These are phyloP conservation scores for Aureobasidium namibiae DNA, from an alignment of 2,329 filamentous ascomycete genomes.

Conservation along the genomic window DNA sequence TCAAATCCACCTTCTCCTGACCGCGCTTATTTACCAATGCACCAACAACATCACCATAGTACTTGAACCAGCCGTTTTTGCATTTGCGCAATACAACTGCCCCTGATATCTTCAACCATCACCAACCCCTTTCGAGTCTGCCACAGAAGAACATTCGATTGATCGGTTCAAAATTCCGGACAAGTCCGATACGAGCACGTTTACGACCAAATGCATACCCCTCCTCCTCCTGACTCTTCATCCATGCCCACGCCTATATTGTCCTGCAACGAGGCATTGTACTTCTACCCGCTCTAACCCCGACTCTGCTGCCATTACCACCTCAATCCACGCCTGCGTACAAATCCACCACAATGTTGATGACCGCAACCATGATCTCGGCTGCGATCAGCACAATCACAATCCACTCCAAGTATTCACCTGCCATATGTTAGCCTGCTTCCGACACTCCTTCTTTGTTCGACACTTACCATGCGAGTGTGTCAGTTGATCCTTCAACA, in stretches of 20 bases:
- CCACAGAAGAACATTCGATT: not conserved
- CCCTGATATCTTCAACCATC: not conserved
- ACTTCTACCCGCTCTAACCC: no score
- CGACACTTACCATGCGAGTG: constrained; percentile 85
- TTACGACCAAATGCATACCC: not conserved
- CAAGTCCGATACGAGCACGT: not conserved
- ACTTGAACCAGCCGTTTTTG: not conserved
- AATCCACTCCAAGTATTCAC: constrained; percentile 45
- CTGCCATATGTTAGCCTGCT: constrained; percentile 45
- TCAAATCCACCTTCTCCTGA: constrained; percentile 1
- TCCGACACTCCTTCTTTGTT: constrained; percentile 35
- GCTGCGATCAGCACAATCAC: constrained; percentile 94
- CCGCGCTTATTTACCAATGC: not conserved
- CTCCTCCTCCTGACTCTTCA: not conserved
- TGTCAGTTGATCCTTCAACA: constrained; percentile 90
- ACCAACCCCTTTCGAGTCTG: not conserved
- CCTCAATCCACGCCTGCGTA: constrained; percentile 50
- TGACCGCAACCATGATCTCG: constrained; percentile 74
- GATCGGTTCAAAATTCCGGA: not conserved
- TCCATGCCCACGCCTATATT: not conserved
- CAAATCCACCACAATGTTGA: constrained; percentile 92
- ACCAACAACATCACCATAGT: not conserved
- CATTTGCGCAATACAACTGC: not conserved
- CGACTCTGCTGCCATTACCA: not conserved
- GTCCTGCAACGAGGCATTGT: constrained; percentile 1